Evolutionary conservation across 2,329 filamentous ascomycete species (phyloP), one percentile per base, ranked within the genome.

Genomic region (Sporothrix luriei): DNA sequence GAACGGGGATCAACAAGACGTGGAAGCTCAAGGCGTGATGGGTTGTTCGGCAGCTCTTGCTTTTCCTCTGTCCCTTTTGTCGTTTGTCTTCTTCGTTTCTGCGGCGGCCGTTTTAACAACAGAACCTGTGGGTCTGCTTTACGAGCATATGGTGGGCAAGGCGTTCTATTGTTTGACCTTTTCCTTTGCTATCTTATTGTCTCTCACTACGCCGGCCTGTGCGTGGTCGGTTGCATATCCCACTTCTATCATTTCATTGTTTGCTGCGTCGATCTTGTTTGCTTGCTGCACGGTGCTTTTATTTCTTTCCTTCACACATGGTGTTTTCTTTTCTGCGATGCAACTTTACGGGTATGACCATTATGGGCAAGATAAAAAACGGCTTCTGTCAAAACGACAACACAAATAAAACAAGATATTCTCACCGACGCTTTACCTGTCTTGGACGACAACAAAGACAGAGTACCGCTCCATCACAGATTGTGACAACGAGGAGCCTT

Each of bases 1-100:
- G 85, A 79, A 73, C 71, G 1, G 73, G 74, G 2, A 66, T 72
- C 16, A 89, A 89, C 73, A 91, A 91, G 81, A 84, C 83, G 74
- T 91, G 90, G 88, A 83, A 83, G 66, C 79, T 85, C 72, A 83
- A 80, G 69, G 21, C 24, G 21, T 62, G 59, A 49, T 62, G 26
- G 57, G 4, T n/a, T 16, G 38, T 24, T 46, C 33, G 33, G 33
- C 33, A 33, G 9, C 16, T 11, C 13, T n/a, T 40, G n/a, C 13
- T 24, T n/a, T 21, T 13, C 16, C 19, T 11, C 19, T 16, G 3
- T 43, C 7, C 26, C 55, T 43, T 43, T 40, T 43, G n/a, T n/a
- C n/a, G n/a, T 43, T 46, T 46, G 19, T 40, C 13, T 14, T 38
- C 19, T 16, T 59, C 11, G 11, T 16, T 26, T 43, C 13, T 46